A percentile compares a stretch with the other conserved stretches of the same genome.
Conservation (phyloP, 805 yeast genomes). For the Candida caryicola region DNA sequence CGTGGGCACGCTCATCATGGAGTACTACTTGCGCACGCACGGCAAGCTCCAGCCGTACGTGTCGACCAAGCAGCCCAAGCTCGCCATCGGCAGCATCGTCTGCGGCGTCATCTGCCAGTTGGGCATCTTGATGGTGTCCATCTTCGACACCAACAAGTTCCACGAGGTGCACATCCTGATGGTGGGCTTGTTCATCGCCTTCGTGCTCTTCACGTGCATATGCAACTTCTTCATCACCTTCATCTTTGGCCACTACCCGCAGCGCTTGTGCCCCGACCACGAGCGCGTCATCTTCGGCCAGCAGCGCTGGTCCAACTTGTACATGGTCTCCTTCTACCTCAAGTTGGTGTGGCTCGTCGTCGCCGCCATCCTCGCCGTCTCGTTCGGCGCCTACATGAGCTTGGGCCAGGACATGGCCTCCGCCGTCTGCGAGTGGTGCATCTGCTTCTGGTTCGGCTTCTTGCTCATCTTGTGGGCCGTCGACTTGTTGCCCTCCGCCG, state of each 20-base stretch:
- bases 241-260: conserved; percentile 38
- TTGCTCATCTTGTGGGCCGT: conserved; percentile 59
- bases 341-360: conserved; percentile 64
- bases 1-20: conserved; percentile 60
- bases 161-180: conserved; percentile 61
- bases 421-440: conserved; percentile 79
- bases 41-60: conserved; percentile 54
- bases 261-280: conserved; percentile 36
- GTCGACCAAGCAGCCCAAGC: conserved; percentile 38
- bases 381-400: conserved; percentile 52
- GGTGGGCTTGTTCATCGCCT: conserved; percentile 71
- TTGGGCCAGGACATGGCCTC: conserved; percentile 41
- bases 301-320: conserved; percentile 36
- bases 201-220: conserved; percentile 51
- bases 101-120: conserved; percentile 60
- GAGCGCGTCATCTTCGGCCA: conserved; percentile 40
- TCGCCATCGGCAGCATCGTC: conserved; percentile 42
- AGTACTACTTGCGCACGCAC: conserved; percentile 56
- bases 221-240: conserved; percentile 37
- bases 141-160: conserved; percentile 62
- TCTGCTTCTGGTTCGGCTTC: conserved; percentile 82
- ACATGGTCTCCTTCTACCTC: conserved; percentile 47
- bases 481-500: conserved; percentile 60
- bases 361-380: conserved; percentile 66
- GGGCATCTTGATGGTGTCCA: conserved; percentile 71